Base-by-base conservation (phyloP, 106 monocot genomes). In the Dioscorea zingiberensis region DNA sequence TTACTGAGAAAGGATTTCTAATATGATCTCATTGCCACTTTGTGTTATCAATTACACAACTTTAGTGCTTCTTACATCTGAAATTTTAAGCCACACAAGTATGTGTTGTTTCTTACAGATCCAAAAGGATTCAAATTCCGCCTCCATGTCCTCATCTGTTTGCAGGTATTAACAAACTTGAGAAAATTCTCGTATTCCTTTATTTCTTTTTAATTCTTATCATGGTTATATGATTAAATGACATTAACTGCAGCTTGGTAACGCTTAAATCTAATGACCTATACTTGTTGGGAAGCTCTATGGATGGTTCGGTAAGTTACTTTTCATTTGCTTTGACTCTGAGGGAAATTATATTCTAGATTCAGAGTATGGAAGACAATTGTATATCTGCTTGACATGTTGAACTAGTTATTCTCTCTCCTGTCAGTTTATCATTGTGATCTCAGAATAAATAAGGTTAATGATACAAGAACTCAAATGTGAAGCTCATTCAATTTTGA, bases 251-350 rank as follows among this genome's bases (percentile, higher is more conserved):
- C 84, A 95, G 94, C 60, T 81, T 91, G 72, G 74, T 71, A 62
- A 27, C 73, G 56, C 85, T 95, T 59, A 63, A 66, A 48, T 88
- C 85, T 54, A 85, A 95, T 83, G 94, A 95, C 13, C 62, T 75
- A 8, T 91, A 95, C 78, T 85, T 91, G 51, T 62, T 95, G 23
- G 87, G 71, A 10, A 88, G 94, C 69, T 91, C 94, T 45, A 91
- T 95, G 85, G 87, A 95, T 85, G 94, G 94, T 78, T 87, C 73
- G 54, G 91, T 95, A 54, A 87, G 94, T 83, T 71, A 0, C 22
- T 55, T 29, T 53, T 30, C 57, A 22, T 29, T 58, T 26, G 8
- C 53, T 30, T 54, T 60, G 17, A 60, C 22, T 53, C 27, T 21
- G 13, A 63, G 27, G 11, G 22, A 38, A 38, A 38, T 38, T 38